A percentile compares a stretch with the other conserved stretches of the same genome.
phyloP scores from a whole-genome alignment of 129 eudicot genomes.

The Flaveria brownii region DNA sequence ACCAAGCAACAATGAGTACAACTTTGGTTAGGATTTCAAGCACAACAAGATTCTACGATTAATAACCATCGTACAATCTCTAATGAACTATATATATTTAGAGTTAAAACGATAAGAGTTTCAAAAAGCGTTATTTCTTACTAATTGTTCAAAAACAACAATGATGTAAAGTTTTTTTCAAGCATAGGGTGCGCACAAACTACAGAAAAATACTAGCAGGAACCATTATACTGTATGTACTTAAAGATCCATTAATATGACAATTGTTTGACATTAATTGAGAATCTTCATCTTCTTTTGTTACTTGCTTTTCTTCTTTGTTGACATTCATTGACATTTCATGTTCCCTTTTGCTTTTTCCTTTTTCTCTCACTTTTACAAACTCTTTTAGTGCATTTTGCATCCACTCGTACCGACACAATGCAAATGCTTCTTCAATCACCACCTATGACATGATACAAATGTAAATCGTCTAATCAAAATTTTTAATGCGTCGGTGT shows the following conservation, averaged over 20 bases:
- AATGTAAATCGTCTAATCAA: neutral
- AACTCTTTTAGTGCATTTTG: constrained; percentile 50
- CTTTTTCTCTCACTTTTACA: neutral
- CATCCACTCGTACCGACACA: constrained; percentile 77
- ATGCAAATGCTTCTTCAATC: constrained; percentile 49
- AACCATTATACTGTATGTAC: constrained; percentile 37
- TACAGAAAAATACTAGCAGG: constrained; percentile 41
- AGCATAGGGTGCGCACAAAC: neutral
- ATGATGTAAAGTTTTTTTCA: neutral
- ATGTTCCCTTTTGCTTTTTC: too few species aligned
- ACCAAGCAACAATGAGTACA: too few species aligned
- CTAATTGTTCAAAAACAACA: constrained; percentile 2
- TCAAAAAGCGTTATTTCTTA: neutral
- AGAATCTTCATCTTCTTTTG: constrained; percentile 36
- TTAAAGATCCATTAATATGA: constrained; percentile 40
- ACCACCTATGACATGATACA: constrained; percentile 35
- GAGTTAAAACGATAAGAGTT: neutral
- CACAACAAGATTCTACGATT: constrained; percentile 6
- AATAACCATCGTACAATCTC: constrained; percentile 20
- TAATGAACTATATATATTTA: constrained; percentile 31
- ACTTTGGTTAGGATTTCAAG: neutral
- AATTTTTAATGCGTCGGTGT: neutral
- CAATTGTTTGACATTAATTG: constrained; percentile 44
- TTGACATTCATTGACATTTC: neutral
- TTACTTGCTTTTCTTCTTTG: constrained; percentile 23